Percentiles rank a stretch among this genome's conserved stretches.
Conservation (phyloP, 2,329 filamentous ascomycete genomes). For the Tolypocladium endophyticum region DNA sequence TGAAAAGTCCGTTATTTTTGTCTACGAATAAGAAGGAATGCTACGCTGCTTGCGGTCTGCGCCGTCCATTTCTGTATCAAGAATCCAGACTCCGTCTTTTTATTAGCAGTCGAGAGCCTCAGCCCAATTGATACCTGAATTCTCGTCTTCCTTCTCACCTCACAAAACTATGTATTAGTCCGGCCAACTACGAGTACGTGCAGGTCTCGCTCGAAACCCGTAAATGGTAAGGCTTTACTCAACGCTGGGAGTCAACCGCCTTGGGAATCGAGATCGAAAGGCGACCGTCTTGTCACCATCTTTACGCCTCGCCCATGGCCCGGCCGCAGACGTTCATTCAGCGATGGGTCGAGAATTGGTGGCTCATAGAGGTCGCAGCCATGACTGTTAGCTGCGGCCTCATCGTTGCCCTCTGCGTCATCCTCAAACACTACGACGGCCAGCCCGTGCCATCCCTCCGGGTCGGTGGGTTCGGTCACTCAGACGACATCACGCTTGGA, state of each 20-base stretch:
- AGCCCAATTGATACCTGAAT: too few species aligned
- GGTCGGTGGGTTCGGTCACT: background rate
- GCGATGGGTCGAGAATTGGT: background rate
- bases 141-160: too few species aligned
- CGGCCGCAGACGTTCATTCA: background rate
- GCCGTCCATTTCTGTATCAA: too few species aligned
- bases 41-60: too few species aligned
- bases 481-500: background rate
- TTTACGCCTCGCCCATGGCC: background rate
- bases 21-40: background rate
- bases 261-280: too few species aligned
- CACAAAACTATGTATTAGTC: too few species aligned
- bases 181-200: too few species aligned
- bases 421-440: background rate
- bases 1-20: background rate
- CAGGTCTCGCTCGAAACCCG: too few species aligned
- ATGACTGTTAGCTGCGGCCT: background rate
- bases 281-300: background rate
- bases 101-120: too few species aligned
- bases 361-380: background rate
- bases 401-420: background rate
- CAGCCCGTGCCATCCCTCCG: background rate
- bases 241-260: background rate
- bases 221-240: too few species aligned
- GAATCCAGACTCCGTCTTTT: background rate